Base-by-base conservation (phyloP, 768 basidiomycete species). In the Mycena vulgaris region DNA sequence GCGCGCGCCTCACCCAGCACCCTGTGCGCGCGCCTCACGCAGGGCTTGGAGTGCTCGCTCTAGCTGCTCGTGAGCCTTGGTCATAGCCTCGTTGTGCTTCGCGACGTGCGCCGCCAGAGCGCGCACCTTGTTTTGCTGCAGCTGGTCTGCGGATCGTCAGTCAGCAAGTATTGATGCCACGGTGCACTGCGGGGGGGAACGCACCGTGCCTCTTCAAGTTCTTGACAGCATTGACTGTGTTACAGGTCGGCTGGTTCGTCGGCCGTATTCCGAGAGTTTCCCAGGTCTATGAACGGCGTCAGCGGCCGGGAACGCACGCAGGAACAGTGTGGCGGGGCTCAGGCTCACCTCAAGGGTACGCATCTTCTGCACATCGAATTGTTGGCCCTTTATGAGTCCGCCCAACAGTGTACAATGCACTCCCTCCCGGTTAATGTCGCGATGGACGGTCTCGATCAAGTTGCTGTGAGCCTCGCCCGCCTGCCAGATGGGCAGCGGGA, bases 351-450 rank as follows among this genome's bases (percentile, higher is more conserved):
- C 17, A 17, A 73, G 40, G 25, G 69, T 68, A 8, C 55, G 53
- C 63, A 69, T 52, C 56, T 74, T 72, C 51, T 67, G 47, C 6
- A 16, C 21, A 48, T 75, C 70, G 42, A 71, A 74, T 17, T 27
- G 48, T 23, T 66, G 47, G 6, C 73, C 76, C 28, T 74, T 73
- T n/a, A 65, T 53, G 1, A 74, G 16, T 6, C 67, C 75, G 10
- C 75, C 70, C 1, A 76, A 31, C 0, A 77, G 59, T 9, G 69
- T 70, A 45, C 75, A 77, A 1, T 55, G 17, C 1, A 69, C 35
- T 7, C 76, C 75, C 30, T 77, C 75, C 2, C 55, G 5, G 30
- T 78, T 74, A 13, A 71, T 66, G 35, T 78, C 66, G 5, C 63
- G n/a, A 56, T 78, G 77, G 14, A 57, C 39, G 23, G 23, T 35